Conservation (phyloP, 1,139 yeast genomes). For the Pichia sp. region DNA sequence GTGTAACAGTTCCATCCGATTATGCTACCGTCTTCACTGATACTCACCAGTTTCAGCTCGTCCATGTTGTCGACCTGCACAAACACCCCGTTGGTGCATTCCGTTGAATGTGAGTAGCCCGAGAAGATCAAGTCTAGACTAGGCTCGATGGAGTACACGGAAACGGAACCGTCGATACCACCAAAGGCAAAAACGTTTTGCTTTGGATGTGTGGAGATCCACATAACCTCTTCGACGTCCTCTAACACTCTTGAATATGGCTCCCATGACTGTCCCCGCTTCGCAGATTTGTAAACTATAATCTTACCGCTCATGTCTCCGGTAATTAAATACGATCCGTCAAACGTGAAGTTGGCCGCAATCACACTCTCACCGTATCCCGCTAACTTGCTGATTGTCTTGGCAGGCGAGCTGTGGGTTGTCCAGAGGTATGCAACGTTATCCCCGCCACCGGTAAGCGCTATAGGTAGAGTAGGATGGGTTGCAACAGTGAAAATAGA, state of each 20-base stretch:
- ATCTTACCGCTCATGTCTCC: constrained; percentile 94
- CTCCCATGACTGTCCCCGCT: constrained; percentile 81
- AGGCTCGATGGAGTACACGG: constrained; percentile 79
- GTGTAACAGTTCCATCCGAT: constrained; percentile 90
- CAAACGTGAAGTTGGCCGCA: constrained; percentile 75
- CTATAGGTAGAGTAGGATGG: constrained; percentile 72
- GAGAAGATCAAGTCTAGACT: constrained; percentile 69
- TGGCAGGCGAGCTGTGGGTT: constrained; percentile 78
- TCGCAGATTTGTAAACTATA: constrained; percentile 64
- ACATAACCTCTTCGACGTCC: constrained; percentile 80
- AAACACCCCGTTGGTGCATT: constrained; percentile 76
- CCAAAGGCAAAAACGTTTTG: constrained; percentile 89
- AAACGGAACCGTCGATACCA: constrained; percentile 86
- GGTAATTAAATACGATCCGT: constrained; percentile 76
- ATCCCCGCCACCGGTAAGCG: constrained; percentile 81
- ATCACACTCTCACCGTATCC: constrained; percentile 89
- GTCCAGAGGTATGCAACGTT: constrained; percentile 89
- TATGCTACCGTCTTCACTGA: constrained; percentile 84
- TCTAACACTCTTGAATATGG: constrained; percentile 59
- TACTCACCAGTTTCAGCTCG: constrained; percentile 63
- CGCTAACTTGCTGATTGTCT: constrained; percentile 64
- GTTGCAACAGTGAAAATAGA: constrained; percentile 73
- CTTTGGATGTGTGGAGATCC: constrained; percentile 78
- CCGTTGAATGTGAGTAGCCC: constrained; percentile 74
- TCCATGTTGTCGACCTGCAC: constrained; percentile 60